Evolutionary conservation across 164 flowering plant genomes (phyloP).

Genomic region (Macadamia tetraphylla): DNA sequence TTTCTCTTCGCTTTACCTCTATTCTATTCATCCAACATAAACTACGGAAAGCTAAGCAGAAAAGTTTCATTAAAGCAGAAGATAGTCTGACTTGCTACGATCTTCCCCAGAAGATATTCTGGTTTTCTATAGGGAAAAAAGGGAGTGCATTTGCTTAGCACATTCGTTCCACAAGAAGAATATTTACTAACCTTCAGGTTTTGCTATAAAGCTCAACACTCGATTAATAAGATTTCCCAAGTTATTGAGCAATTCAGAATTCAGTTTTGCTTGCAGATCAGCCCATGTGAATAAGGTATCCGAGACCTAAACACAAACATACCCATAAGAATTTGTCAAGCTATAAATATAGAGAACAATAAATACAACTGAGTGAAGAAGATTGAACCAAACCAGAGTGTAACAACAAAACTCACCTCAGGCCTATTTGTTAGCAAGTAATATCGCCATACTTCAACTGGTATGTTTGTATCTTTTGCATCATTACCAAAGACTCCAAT

Average conservation of each 20-base stretch:
- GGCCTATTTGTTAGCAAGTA: slow-evolving; percentile 91
- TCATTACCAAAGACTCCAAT: slow-evolving; percentile 95
- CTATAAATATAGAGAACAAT: background rate
- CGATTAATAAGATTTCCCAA: slow-evolving; percentile 88
- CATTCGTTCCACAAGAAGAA: background rate
- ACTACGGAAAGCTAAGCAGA: too few species aligned
- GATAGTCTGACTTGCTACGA: too few species aligned
- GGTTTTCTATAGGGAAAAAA: too few species aligned
- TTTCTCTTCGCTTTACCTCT: too few species aligned
- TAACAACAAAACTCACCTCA: slow-evolving; percentile 47
- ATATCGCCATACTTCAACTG: slow-evolving; percentile 96
- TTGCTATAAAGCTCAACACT: slow-evolving; percentile 85
- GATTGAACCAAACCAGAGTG: background rate
- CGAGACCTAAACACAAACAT: slow-evolving; percentile 46
- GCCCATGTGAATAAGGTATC: slow-evolving; percentile 88
- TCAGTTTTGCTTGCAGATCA: slow-evolving; percentile 88
- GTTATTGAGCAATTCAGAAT: slow-evolving; percentile 75
- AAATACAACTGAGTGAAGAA: background rate
- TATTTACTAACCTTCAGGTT: slow-evolving; percentile 60
- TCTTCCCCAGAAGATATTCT: too few species aligned
- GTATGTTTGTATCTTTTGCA: slow-evolving; percentile 85
- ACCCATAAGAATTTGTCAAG: background rate
- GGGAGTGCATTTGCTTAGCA: background rate
- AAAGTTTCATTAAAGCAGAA: too few species aligned
- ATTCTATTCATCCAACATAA: too few species aligned